Evolutionary conservation across 108 stramenopile genomes (phyloP), one percentile per base, ranked within the genome.

Genomic region (Skeletonema tropicum): DNA sequence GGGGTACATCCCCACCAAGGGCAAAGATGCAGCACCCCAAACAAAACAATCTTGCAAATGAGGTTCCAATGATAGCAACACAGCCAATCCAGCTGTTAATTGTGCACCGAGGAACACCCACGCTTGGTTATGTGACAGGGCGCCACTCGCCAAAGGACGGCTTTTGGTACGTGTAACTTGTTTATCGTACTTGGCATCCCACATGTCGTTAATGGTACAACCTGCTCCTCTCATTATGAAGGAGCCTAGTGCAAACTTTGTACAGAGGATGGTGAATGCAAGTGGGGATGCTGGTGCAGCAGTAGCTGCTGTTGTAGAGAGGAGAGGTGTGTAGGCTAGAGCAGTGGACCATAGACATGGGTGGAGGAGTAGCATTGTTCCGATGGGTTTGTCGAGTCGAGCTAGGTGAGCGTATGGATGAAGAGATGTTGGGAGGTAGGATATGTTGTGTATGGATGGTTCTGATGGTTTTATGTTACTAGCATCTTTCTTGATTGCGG

Each of bases 171-270:
- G 86, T 25, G 72, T 73, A 13, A 99, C 99, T n/a, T 83, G 41
- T 12, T 64, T 70, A 74, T 99, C 99, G 64, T 97, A 75, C 36
- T 98, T 89, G 57, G 74, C 60, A 87, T 99, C 99, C 98, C 97
- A 98, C 79, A 99, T 88, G 77, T 99, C 99, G 75, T 99, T 99
- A 66, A 99, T 97, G 42, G 96, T 98, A 84, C 99, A 99, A 11
- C 99, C 97, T 21, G 96, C 95, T 17, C 95, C 90, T 13, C 97
- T 84, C 99, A 99, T 98, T 33, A 96, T 63, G 76, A 97, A 93
- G 21, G 98, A 87, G 3, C 99, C 99, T 0, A 76, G 57, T 19
- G 76, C 88, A 63, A 97, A 94, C 6, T 91, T 64, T 3, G 82
- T 75, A 38, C 90, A 70, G 8, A 93, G 68, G 12, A 64, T 49